phyloP scores from a whole-genome alignment of 2,329 filamentous ascomycete species.

The Laburnicola sp. region DNA sequence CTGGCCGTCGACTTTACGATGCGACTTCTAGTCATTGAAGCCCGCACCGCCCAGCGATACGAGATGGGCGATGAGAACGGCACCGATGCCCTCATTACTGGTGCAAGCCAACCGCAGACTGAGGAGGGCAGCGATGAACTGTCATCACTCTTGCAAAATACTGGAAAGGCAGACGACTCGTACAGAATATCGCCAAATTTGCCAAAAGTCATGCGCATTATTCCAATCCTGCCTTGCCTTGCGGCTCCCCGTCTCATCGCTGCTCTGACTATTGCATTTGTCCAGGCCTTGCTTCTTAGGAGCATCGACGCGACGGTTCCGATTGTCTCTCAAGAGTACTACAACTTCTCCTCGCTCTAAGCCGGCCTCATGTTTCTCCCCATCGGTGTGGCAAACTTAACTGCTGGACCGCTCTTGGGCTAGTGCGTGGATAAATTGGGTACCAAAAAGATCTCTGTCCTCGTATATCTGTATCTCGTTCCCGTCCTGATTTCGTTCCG shows the following conservation, averaged over 20 bases:
- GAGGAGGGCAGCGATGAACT: conserved; percentile 26
- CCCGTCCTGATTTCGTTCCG: conserved; percentile 50
- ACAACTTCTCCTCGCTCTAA: conserved; percentile 49
- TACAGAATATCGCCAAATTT: conserved; percentile 48
- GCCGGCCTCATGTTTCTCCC: conserved; percentile 53
- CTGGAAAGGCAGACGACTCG: conserved; percentile 25
- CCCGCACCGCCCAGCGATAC: conserved; percentile 58
- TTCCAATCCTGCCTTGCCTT: conserved; percentile 55
- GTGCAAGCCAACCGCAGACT: too few relatives aligned
- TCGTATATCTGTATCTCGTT: conserved; percentile 50
- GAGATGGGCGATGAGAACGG: conserved; percentile 14
- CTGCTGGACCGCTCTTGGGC: conserved; percentile 53
- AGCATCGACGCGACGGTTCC: conserved; percentile 56
- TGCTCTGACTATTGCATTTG: conserved; percentile 38
- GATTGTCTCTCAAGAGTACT: conserved; percentile 48
- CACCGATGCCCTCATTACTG: background rate
- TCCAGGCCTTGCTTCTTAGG: conserved; percentile 45
- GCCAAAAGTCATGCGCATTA: conserved; percentile 46
- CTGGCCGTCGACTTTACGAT: conserved; percentile 62
- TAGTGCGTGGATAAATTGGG: conserved; percentile 54
- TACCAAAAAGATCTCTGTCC: conserved; percentile 47
- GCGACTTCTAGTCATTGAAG: conserved; percentile 65
- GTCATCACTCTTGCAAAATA: conserved; percentile 26
- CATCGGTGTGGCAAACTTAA: conserved; percentile 49
- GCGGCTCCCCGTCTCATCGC: conserved; percentile 36